Base-by-base conservation (phyloP, 1,284 basidiomycete species). In the Porodaedalea pini region DNA sequence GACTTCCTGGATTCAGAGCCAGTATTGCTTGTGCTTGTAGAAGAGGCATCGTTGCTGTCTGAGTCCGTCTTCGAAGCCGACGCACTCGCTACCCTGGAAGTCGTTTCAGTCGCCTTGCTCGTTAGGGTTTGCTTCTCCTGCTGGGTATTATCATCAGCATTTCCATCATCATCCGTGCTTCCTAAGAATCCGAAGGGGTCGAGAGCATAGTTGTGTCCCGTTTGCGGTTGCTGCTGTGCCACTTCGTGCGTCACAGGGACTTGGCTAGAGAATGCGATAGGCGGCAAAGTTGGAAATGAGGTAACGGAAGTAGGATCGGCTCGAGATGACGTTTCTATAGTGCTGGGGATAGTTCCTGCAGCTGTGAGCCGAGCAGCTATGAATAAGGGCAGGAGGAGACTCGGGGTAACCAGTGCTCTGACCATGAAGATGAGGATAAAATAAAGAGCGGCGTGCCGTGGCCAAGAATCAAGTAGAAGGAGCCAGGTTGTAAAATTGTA, bases 121-220 rank as follows among this genome's bases (percentile, higher is more conserved):
- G n/a, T 51, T 32, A 45, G 10, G 10, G 51, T 41, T 34, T 51
- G 48, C 6, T 45, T 23, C 4, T 41, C 25, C 10, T 11, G 3
- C 11, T 44, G 49, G 6, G 51, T 15, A 17, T 19, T 15, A 10
- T 17, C 50, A 8, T n/a, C 49, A 8, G 13, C 36, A 41, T n/a
- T 15, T 47, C 36, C 57, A 15, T 15, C 19, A n/a, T 29, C 39
- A 11, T 17, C 56, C 17, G 32, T 31, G 17, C 36, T 36, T 13
- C 45, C 44, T 25, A 60, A n/a, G 11, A 60, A n/a, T 3, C 54
- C 54, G 23, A 60, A 56, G 6, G 58, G 58, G 31, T 60, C 50
- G 17, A 60, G 8, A 41, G 39, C 53, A 40, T 55, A 49, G 25
- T 34, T 39, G 25, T 59, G 11, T n/a, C 32, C 53, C 5, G 41